A percentile compares a stretch with the other conserved stretches of the same genome.
These are phyloP conservation scores for Phytopythium boreale DNA, from an alignment of 352 stramenopile genomes.

Conservation along the genomic window DNA sequence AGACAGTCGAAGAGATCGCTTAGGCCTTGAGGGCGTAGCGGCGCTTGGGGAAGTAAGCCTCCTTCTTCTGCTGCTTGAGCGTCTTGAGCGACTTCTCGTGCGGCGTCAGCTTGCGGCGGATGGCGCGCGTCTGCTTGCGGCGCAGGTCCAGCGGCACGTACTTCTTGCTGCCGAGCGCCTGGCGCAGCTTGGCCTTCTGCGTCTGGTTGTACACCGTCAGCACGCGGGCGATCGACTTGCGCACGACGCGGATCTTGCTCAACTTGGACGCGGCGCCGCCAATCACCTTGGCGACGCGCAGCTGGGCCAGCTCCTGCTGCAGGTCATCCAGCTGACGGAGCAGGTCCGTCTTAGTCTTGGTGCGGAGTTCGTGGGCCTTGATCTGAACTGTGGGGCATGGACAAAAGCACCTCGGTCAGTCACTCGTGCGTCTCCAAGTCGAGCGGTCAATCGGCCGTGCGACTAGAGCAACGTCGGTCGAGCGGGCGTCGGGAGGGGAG, in stretches of 20 bases:
- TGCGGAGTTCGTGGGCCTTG: conserved; percentile 98
- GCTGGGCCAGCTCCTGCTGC: conserved; percentile 96
- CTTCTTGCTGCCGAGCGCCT: conserved; percentile 94
- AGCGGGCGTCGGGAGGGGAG: not conserved
- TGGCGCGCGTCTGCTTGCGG: conserved; percentile 98
- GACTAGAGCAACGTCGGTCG: not conserved
- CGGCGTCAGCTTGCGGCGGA: conserved; percentile 95
- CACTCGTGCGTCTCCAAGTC: not conserved
- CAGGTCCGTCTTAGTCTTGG: conserved; percentile 97
- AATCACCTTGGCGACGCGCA: conserved; percentile 99
- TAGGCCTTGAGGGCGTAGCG: conserved; percentile 98
- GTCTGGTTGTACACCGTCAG: conserved; percentile 99
- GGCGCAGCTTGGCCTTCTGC: conserved; percentile 97
- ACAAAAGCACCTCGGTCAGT: conserved; percentile 20
- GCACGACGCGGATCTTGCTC: conserved; percentile 98
- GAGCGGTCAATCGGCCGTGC: not conserved
- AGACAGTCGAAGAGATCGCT: conserved; percentile 25
- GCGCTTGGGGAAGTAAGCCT: conserved; percentile 94
- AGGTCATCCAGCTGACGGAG: conserved; percentile 97
- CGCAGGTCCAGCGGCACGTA: conserved; percentile 98
- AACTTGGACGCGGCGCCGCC: conserved; percentile 98
- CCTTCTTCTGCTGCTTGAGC: conserved; percentile 94
- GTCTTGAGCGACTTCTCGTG: conserved; percentile 94
- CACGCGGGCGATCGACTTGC: conserved; percentile 99
- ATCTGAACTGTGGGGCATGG: conserved; percentile 74